A percentile compares a stretch with the other conserved stretches of the same genome.
These are phyloP conservation scores for Oehlia diaphana DNA, from an alignment of 192 early-diverging fungal genomes.

Conservation along the genomic window DNA sequence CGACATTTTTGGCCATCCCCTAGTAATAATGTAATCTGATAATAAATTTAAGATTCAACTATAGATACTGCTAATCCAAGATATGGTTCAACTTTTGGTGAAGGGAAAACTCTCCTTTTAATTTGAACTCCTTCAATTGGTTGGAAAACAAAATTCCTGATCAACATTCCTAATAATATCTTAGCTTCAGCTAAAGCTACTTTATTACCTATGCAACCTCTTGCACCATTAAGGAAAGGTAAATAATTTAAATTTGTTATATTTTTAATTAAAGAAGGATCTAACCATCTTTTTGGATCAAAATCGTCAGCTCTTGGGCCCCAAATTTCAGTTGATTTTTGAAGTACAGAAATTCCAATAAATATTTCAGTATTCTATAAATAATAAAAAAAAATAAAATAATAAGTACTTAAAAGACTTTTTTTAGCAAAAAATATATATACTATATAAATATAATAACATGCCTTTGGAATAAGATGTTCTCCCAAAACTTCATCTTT, in stretches of 20 bases:
- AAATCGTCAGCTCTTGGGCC: slow-evolving; percentile 40
- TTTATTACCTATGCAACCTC: slow-evolving; percentile 58
- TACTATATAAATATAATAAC: too few relatives aligned
- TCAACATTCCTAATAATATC: slow-evolving; percentile 37
- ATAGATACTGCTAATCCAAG: background rate
- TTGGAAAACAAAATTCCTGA: slow-evolving; percentile 4
- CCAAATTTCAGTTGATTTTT: too few relatives aligned
- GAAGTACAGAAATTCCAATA: too few relatives aligned
- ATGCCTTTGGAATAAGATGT: too few relatives aligned
- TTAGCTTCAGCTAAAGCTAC: slow-evolving; percentile 62
- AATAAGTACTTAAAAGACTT: background rate
- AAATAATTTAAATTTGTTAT: slow-evolving; percentile 33
- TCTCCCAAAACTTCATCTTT: too few relatives aligned
- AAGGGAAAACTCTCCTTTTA: background rate
- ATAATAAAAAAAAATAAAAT: too few relatives aligned
- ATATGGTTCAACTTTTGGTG: background rate
- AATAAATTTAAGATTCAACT: too few relatives aligned
- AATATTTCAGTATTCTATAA: too few relatives aligned
- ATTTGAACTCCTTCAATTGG: background rate
- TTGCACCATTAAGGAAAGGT: slow-evolving; percentile 53
- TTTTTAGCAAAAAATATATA: too few relatives aligned
- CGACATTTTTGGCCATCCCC: too few relatives aligned
- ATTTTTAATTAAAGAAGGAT: slow-evolving; percentile 33
- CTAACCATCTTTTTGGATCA: slow-evolving; percentile 54
- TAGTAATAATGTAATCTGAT: too few relatives aligned